Evolutionary conservation across 2,329 filamentous ascomycete genomes (phyloP).

Genomic region (Trichophyton simii): DNA sequence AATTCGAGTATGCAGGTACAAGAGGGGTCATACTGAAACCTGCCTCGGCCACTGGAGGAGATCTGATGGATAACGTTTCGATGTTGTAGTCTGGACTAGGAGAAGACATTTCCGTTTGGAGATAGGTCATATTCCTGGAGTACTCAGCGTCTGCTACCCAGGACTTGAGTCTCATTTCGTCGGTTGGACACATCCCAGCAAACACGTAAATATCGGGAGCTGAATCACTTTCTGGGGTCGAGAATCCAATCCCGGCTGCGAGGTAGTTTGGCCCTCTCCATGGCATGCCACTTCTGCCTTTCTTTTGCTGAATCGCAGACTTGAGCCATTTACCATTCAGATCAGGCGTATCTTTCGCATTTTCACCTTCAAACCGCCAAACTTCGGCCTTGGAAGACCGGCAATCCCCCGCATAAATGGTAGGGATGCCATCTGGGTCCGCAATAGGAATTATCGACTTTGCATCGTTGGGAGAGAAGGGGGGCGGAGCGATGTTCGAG

Average conservation of each 20-base stretch:
- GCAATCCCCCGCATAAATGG: conserved; percentile 65
- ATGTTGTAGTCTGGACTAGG: conserved; percentile 9
- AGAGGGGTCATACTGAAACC: conserved; percentile 74
- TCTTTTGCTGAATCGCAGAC: conserved; percentile 20
- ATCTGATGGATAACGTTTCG: conserved; percentile 41
- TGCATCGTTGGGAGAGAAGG: conserved; percentile 40
- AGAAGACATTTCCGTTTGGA: conserved; percentile 25
- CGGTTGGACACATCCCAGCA: conserved; percentile 73
- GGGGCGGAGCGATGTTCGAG: conserved; percentile 34
- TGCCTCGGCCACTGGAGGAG: conserved; percentile 65
- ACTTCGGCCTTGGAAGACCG: conserved; percentile 8
- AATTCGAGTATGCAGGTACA: conserved; percentile 55
- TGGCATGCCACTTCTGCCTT: conserved; percentile 20
- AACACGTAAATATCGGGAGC: conserved; percentile 56
- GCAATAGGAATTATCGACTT: conserved; percentile 56
- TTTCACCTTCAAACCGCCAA: conserved; percentile 45
- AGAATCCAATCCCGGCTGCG: conserved; percentile 53
- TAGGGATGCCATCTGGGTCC: conserved; percentile 54
- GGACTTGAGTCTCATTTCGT: conserved; percentile 31
- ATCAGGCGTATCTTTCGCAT: conserved; percentile 25
- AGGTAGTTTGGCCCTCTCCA: conserved; percentile 44
- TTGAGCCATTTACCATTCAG: conserved; percentile 47
- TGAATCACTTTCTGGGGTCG: conserved; percentile 37
- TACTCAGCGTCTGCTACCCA: conserved; percentile 65
- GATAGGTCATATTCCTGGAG: conserved; percentile 64